Conservation (phyloP, 2,329 filamentous ascomycete genomes). For the Xylaria sp. region DNA sequence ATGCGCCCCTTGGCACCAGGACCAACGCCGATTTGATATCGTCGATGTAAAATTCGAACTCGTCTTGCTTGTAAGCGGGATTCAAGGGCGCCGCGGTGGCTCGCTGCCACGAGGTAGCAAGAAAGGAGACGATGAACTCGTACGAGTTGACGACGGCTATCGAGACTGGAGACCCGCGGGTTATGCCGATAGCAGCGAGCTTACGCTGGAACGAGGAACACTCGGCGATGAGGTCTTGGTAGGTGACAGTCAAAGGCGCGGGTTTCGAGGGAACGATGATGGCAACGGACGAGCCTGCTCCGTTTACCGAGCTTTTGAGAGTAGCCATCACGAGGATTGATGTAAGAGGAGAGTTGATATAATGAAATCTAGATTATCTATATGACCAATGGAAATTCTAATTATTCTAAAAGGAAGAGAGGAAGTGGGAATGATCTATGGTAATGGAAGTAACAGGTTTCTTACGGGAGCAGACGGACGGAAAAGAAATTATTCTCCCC, state of each 20-base stretch:
- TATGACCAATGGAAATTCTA: neutral
- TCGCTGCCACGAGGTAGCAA: conserved; percentile 86
- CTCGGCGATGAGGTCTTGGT: conserved; percentile 72
- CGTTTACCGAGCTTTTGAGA: conserved; percentile 62
- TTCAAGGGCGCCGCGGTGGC: conserved; percentile 88
- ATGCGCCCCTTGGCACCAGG: conserved; percentile 78
- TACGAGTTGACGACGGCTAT: conserved; percentile 87
- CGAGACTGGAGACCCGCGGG: conserved; percentile 76
- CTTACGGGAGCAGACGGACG: neutral
- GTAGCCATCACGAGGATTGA: conserved; percentile 50
- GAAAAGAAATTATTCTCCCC: neutral
- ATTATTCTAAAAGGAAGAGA: neutral
- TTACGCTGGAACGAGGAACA: conserved; percentile 78
- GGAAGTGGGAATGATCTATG: neutral
- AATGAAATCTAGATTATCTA: conserved; percentile 12
- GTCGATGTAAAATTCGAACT: conserved; percentile 93
- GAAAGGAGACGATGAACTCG: conserved; percentile 87
- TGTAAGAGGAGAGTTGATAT: neutral
- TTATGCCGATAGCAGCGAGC: conserved; percentile 79
- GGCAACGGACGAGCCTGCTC: conserved; percentile 61
- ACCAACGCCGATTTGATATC: conserved; percentile 83
- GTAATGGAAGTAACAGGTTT: neutral
- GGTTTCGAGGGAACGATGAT: conserved; percentile 78
- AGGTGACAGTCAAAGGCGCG: conserved; percentile 72
- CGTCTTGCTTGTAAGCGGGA: conserved; percentile 86